phyloP scores from a whole-genome alignment of 306 rosid species.

The Lupinus albus region DNA sequence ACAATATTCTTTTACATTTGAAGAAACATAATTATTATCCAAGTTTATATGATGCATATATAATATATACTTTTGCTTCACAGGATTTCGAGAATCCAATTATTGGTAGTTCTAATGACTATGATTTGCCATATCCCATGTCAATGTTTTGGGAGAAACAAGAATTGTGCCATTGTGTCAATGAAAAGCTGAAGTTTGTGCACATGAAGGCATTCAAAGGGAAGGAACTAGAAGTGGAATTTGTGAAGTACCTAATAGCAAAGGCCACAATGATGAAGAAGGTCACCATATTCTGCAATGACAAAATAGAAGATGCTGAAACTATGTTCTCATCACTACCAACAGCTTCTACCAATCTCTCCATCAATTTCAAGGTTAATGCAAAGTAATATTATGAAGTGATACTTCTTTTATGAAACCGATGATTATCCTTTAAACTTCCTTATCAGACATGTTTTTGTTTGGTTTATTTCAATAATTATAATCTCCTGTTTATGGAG shows the following conservation, averaged over 20 bases:
- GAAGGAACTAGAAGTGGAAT: slow-evolving; percentile 23
- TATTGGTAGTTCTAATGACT: too few relatives aligned
- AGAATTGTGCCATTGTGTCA: not conserved
- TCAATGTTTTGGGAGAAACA: slow-evolving; percentile 12
- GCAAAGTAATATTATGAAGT: too few relatives aligned
- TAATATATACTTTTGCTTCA: not conserved
- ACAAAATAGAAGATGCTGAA: too few relatives aligned
- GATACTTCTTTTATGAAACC: too few relatives aligned
- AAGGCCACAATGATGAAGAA: slow-evolving; percentile 18
- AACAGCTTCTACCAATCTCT: too few relatives aligned
- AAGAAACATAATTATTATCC: not conserved
- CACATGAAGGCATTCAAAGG: slow-evolving; percentile 18
- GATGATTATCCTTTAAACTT: too few relatives aligned
- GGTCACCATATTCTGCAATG: too few relatives aligned
- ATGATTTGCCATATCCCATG: not conserved
- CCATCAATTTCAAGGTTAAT: too few relatives aligned
- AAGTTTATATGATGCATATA: not conserved
- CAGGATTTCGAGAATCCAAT: not conserved
- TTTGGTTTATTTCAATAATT: too few relatives aligned
- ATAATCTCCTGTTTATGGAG: too few relatives aligned
- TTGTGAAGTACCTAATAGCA: slow-evolving; percentile 20
- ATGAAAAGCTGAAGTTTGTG: slow-evolving; percentile 31
- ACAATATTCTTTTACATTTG: not conserved
- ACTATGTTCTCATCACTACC: too few relatives aligned
- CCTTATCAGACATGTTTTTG: too few relatives aligned